Conservation (phyloP, 169 alveolate species). For the Haemoproteus tartakovskyi region DNA sequence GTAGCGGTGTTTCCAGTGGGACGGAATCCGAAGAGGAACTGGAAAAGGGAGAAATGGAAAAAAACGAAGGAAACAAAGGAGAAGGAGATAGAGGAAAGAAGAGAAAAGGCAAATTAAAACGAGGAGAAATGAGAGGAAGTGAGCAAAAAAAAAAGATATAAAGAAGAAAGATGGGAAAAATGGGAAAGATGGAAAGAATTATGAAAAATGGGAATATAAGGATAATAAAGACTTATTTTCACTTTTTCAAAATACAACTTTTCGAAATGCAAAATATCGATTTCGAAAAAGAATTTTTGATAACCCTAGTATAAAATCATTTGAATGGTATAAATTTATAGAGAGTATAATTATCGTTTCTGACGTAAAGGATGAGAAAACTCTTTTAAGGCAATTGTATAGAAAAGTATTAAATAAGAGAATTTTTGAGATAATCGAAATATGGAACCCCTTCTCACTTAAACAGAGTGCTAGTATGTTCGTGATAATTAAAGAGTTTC, state of each 20-base stretch:
- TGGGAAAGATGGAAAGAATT: neutral
- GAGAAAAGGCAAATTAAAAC: neutral
- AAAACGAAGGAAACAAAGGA: neutral
- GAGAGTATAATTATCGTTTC: slow-evolving; percentile 23
- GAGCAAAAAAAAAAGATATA: neutral
- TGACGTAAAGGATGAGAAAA: slow-evolving; percentile 11
- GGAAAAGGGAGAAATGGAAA: no score
- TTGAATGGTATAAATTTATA: slow-evolving; percentile 56
- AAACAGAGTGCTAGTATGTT: slow-evolving; percentile 43
- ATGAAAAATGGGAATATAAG: neutral
- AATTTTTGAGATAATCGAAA: slow-evolving; percentile 36
- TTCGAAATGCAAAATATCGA: slow-evolving; percentile 25
- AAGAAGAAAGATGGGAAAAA: neutral
- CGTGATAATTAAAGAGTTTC: slow-evolving; percentile 22
- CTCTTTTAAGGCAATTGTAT: slow-evolving; percentile 13
- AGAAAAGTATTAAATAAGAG: slow-evolving; percentile 11
- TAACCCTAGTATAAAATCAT: slow-evolving; percentile 36
- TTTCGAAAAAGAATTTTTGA: slow-evolving; percentile 6
- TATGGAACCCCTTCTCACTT: slow-evolving; percentile 47
- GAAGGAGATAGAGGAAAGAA: neutral
- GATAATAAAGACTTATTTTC: neutral
- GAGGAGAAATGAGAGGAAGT: neutral
- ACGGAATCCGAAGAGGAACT: no score
- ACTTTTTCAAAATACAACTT: neutral
- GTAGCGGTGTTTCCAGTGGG: no score